These are phyloP conservation scores for Acer negundo DNA, from an alignment of 345 rosid genomes.

Conservation along the genomic window DNA sequence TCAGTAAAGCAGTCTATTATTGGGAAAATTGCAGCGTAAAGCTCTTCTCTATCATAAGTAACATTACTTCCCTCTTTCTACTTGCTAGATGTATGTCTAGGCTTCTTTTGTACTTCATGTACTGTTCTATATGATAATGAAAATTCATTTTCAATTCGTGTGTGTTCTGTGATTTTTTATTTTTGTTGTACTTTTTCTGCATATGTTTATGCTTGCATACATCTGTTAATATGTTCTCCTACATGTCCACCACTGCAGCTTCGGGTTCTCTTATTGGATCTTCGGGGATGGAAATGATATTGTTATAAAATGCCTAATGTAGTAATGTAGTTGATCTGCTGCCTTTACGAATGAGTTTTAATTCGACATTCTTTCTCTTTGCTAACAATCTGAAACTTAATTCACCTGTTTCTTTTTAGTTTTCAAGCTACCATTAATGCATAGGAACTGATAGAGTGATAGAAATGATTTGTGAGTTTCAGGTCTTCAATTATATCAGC, in stretches of 20 bases:
- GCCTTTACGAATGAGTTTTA: background rate
- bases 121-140: background rate
- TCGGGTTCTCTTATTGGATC: background rate
- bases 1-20: conserved; percentile 56
- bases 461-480: conserved; percentile 34
- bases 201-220: background rate
- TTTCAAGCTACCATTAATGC: background rate
- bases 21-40: conserved; percentile 59
- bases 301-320: background rate
- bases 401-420: background rate
- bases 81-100: background rate
- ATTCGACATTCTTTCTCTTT: background rate
- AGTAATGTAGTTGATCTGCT: background rate
- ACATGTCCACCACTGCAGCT: background rate
- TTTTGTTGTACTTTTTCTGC: background rate
- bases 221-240: conserved; percentile 1
- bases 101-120: background rate
- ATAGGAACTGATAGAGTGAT: conserved; percentile 13
- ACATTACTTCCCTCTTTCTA: background rate
- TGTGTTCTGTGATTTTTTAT: background rate
- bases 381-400: background rate
- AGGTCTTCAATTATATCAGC: conserved; percentile 65
- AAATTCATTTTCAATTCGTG: background rate
- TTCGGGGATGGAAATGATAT: background rate
- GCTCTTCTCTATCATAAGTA: conserved; percentile 16